Evolutionary conservation across 2,329 filamentous ascomycete genomes (phyloP), one percentile per base, ranked within the genome.

Genomic region (Xylaria sp.): DNA sequence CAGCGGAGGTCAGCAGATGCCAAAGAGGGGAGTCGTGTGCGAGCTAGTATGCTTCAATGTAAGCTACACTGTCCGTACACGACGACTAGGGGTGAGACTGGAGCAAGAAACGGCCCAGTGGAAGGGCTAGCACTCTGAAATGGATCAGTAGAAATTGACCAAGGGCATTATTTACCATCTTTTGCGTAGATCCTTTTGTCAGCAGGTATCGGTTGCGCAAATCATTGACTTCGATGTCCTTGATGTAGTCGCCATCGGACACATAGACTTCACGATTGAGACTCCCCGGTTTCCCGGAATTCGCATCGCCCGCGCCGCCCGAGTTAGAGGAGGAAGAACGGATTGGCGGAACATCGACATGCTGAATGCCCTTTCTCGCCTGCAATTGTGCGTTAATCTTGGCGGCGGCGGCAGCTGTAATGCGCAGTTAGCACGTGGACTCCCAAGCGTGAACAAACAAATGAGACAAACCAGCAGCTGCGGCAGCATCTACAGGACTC

Each of bases 211-310:
- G 93, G 81, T 98, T 99, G 73, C 95, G 92, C 78, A 98, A 84
- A 82, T 98, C 95, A 82, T 99, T 99, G 85, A 99, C 94, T 85
- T 98, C 96, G 78, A 99, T 97, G 79, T 99, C 96, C 82, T 97
- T 96, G 83, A 99, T 98, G 81, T 93, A 98, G 83, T 99, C 96
- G 77, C 96, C 96, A 80, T 98, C 96, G 71, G 94, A 92, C 76
- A 97, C 92, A 80, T 98, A 98, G 80, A 97, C 92, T 77, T 97
- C 94, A 76, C 91, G 90, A 77, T 95, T 94, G 80, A 97, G 87
- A 70, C 89, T 89, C 50, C 85, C 81, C 39, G 80, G 77, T 23
- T 80, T 76, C 10, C 80, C 71, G 2, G 73, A 74, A 68, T 76
- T 77, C 23, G 78, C 73, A 28, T 80, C 74, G 52, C 78, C 73